Conservation (phyloP, 2,329 filamentous ascomycete genomes). For the Pezicula carpinea region DNA sequence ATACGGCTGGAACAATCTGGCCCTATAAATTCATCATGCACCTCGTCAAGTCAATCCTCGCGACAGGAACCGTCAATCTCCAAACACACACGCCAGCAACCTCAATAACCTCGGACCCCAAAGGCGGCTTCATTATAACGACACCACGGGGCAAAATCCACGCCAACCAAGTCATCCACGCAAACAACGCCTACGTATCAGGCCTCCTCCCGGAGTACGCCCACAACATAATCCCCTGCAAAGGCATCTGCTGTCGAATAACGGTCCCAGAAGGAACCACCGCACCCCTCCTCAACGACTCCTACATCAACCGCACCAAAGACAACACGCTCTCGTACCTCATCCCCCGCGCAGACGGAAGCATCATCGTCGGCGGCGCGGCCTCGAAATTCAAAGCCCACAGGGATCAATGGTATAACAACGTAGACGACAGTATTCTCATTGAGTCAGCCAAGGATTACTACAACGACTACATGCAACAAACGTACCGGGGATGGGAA, state of each 20-base stretch:
- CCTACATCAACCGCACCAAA: conserved; percentile 11
- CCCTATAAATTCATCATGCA: conserved; percentile 55
- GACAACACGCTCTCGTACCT: conserved; percentile 19
- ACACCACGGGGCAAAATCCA: conserved; percentile 50
- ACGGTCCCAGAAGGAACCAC: conserved; percentile 14
- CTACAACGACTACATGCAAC: conserved; percentile 44
- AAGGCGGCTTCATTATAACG: conserved; percentile 38
- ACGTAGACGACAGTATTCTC: conserved; percentile 39
- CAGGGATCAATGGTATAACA: conserved; percentile 38
- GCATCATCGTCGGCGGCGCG: conserved; percentile 37
- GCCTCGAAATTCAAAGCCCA: conserved; percentile 26
- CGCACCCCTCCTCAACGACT: conserved; percentile 15
- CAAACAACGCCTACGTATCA: conserved; percentile 64
- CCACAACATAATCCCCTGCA: conserved; percentile 56
- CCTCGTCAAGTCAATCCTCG: conserved; percentile 42
- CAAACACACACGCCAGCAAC: conserved; percentile 45
- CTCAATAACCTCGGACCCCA: conserved; percentile 9
- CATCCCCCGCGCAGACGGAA: conserved; percentile 24
- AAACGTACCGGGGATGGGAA: conserved; percentile 45
- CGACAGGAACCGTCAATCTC: conserved; percentile 39
- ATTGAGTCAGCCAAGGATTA: conserved; percentile 37
- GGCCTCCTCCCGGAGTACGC: conserved; percentile 54
- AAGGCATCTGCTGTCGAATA: conserved; percentile 39
- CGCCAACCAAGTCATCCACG: conserved; percentile 53
- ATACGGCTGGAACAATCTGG: conserved; percentile 32